Conservation (phyloP, 768 basidiomycete genomes). For the Hebeloma cylindrosporum region DNA sequence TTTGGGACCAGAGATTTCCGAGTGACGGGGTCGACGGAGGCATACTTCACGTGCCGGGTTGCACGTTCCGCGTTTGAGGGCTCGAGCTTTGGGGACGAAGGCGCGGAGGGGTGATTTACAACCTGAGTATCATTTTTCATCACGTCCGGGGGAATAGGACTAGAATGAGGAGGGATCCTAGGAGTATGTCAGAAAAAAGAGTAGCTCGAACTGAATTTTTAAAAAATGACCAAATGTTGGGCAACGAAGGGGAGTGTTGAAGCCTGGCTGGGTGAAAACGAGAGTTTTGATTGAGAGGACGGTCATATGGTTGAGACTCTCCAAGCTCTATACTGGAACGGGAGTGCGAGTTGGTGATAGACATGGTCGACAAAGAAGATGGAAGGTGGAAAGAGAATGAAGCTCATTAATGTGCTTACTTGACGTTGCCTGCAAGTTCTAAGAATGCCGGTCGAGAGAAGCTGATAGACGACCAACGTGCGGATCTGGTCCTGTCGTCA, state of each 20-base stretch:
- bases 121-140: conserved; percentile 26
- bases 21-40: conserved; percentile 22
- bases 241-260: conserved; percentile 67
- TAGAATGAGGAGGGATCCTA: conserved; percentile 51
- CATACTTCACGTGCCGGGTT: conserved; percentile 21
- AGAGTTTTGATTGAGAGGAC: conserved; percentile 18
- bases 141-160: conserved; percentile 34
- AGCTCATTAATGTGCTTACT: conserved; percentile 44
- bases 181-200: background rate
- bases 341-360: conserved; percentile 21
- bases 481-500: conserved; percentile 46
- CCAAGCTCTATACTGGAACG: conserved; percentile 27
- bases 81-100: conserved; percentile 25
- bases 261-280: conserved; percentile 45
- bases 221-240: conserved; percentile 57
- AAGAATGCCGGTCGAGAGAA: conserved; percentile 33
- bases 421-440: conserved; percentile 36
- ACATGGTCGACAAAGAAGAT: conserved; percentile 30
- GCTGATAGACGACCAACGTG: conserved; percentile 27
- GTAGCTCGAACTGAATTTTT: background rate
- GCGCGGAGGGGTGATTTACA: conserved; percentile 35
- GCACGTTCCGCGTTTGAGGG: conserved; percentile 11
- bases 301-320: conserved; percentile 6
- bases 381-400: conserved; percentile 33
- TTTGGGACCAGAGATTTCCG: conserved; percentile 18